phyloP scores from a whole-genome alignment of 78 protist species.

The Protostelium mycophagum region DNA sequence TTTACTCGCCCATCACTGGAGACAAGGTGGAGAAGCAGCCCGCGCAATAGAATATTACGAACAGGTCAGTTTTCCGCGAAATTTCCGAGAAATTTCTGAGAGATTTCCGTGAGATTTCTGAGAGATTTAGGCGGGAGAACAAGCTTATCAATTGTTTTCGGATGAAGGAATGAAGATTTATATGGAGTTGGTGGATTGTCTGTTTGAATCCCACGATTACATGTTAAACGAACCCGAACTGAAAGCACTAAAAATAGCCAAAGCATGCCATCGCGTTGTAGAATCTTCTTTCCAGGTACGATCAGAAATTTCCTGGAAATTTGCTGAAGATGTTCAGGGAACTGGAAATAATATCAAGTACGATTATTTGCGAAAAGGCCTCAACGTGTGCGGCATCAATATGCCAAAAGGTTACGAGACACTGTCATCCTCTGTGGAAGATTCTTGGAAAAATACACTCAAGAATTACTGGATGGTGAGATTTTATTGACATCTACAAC shows the following conservation, averaged over 20 bases:
- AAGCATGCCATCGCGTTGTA: neutral
- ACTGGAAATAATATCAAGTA: neutral
- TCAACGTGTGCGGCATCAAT: neutral
- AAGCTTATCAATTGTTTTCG: neutral
- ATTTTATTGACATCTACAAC: neutral
- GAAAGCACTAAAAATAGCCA: neutral
- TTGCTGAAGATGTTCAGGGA: neutral
- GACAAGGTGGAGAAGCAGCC: neutral
- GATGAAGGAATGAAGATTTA: neutral
- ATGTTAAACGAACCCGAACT: neutral
- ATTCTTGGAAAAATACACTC: neutral
- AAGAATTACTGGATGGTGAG: neutral
- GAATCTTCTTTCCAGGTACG: neutral
- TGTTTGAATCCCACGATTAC: neutral
- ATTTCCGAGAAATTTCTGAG: no score
- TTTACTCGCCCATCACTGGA: neutral
- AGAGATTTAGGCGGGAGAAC: constrained; percentile 3
- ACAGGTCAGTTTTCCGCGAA: neutral
- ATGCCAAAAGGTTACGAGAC: neutral
- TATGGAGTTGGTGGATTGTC: neutral
- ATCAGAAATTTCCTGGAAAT: neutral
- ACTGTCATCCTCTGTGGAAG: neutral
- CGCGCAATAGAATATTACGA: neutral
- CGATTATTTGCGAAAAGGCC: neutral
- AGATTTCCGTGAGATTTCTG: no score